phyloP scores from a whole-genome alignment of 2,329 filamentous ascomycete genomes.

The Colletotrichum zoysiae region DNA sequence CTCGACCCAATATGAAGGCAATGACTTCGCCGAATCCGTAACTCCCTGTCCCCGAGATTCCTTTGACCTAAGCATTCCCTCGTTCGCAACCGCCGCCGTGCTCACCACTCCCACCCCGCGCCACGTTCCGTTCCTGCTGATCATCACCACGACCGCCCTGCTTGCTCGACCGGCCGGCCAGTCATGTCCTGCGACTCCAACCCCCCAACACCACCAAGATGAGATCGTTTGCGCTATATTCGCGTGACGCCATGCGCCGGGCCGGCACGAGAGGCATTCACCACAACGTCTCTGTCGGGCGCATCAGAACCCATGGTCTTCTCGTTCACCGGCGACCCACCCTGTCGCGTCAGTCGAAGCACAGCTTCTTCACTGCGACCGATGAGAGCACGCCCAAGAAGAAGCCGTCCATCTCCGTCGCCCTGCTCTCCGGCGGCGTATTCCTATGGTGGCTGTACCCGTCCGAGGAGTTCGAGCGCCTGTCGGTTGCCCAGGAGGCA shows the following conservation, averaged over 20 bases:
- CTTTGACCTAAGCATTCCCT: slow-evolving; percentile 6
- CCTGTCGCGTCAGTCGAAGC: slow-evolving; percentile 39
- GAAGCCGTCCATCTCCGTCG: slow-evolving; percentile 48
- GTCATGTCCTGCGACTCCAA: slow-evolving; percentile 34
- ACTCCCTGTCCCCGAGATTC: neutral
- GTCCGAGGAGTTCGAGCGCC: slow-evolving; percentile 56
- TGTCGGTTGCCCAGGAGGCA: slow-evolving; percentile 45
- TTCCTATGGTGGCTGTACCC: slow-evolving; percentile 60
- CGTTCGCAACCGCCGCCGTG: neutral
- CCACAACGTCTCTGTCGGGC: slow-evolving; percentile 35
- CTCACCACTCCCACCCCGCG: slow-evolving; percentile 7
- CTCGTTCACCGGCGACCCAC: slow-evolving; percentile 25
- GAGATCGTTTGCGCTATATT: slow-evolving; percentile 30
- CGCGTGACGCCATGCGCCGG: slow-evolving; percentile 19
- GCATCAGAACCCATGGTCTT: slow-evolving; percentile 36
- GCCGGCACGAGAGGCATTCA: slow-evolving; percentile 27
- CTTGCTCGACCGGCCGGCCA: slow-evolving; percentile 23
- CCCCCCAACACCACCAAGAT: slow-evolving; percentile 29
- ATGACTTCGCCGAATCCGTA: slow-evolving; percentile 26
- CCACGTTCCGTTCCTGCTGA: slow-evolving; percentile 16
- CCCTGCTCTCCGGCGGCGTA: slow-evolving; percentile 52
- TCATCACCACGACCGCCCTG: slow-evolving; percentile 11
- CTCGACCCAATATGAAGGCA: slow-evolving; percentile 11
- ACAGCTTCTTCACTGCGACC: slow-evolving; percentile 41
- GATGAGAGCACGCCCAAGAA: slow-evolving; percentile 42